Evolutionary conservation across 2,329 filamentous ascomycete species (phyloP), one percentile per base, ranked within the genome.

Genomic region (Thielaviopsis musarum): DNA sequence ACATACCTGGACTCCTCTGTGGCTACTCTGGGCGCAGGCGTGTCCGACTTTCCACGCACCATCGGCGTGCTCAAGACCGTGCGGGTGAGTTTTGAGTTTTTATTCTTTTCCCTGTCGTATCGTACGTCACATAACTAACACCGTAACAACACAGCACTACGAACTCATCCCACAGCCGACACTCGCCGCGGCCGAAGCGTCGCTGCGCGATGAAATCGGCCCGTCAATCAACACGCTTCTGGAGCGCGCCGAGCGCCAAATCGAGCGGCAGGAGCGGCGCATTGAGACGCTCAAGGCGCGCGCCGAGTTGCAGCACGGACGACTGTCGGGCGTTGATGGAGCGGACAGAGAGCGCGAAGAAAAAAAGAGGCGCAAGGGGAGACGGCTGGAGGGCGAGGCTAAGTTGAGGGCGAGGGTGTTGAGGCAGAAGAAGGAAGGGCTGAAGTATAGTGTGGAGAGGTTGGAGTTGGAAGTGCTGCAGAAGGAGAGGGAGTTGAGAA

Each of bases 151-250:
- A 3, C 7, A 94, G 85, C 91, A 95, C 73, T 96, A 95, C 72
- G 91, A 96, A 70, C 83, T 95, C 51, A 87, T 95, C 65, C 88
- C 90, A 17, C 88, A 95, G 69, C 82, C 86, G 13, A 87, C 87
- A 57, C 81, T 96, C 52, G 83, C 84, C 62, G 80, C 85, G 63
- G 91, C 91, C 34, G 91, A 96, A 71, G 78, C 87, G 64, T 84
- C 88, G 4, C 81, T 96, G 19, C 85, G 90, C 66, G 87, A 88
- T 66, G 90, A 95, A 69, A 93, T 95, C 65, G 84, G 85, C n/a
- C 91, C 91, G 9, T 90, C 89, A 70, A 87, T 95, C 64, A 76
- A 84, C 30, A 80, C 83, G 61, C 81, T 96, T 1, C 82, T 96
- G 57, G 80, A 83, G 63, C 84, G 90, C 64, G 88, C 90, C n/a